phyloP scores from a whole-genome alignment of 352 stramenopile genomes.

The Aphanomyces cochlioides region DNA sequence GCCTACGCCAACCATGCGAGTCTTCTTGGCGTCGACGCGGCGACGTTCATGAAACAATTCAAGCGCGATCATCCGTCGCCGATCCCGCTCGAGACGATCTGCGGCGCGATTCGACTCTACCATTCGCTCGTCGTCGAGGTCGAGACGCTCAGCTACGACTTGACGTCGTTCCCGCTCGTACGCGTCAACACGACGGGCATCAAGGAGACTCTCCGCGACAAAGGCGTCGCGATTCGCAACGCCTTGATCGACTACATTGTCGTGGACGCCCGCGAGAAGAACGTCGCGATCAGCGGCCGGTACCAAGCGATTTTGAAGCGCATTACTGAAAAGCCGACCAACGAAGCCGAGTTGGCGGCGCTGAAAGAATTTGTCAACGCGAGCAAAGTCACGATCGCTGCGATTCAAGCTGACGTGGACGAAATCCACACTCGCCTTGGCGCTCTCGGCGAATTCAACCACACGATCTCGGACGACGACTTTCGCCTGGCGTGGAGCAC shows the following conservation, averaged over 20 bases:
- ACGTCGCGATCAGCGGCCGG: slow-evolving; percentile 81
- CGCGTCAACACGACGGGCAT: slow-evolving; percentile 62
- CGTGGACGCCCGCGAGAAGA: slow-evolving; percentile 67
- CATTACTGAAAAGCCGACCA: slow-evolving; percentile 89
- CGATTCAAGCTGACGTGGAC: slow-evolving; percentile 72
- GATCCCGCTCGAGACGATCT: slow-evolving; percentile 44
- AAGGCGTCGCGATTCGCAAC: slow-evolving; percentile 68
- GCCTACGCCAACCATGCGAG: slow-evolving; percentile 79
- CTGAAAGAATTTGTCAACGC: slow-evolving; percentile 86
- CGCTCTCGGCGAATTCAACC: slow-evolving; percentile 74
- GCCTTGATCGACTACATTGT: slow-evolving; percentile 81
- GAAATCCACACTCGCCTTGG: slow-evolving; percentile 69
- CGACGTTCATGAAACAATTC: slow-evolving; percentile 68
- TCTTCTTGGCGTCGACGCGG: slow-evolving; percentile 76
- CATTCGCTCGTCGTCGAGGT: slow-evolving; percentile 61
- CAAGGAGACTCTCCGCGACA: slow-evolving; percentile 64
- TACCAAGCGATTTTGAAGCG: slow-evolving; percentile 86
- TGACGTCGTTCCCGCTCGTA: slow-evolving; percentile 71
- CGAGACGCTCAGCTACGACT: slow-evolving; percentile 66
- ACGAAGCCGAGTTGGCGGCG: slow-evolving; percentile 88
- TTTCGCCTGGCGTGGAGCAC: slow-evolving; percentile 85
- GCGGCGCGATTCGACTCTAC: slow-evolving; percentile 68
- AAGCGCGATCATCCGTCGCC: slow-evolving; percentile 35
- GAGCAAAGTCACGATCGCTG: slow-evolving; percentile 66
- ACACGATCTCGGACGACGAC: slow-evolving; percentile 86